A percentile compares a stretch with the other conserved stretches of the same genome.
Conservation (phyloP, 225 moss, liverwort and hornwort genomes). For the Sphagnum contortum region DNA sequence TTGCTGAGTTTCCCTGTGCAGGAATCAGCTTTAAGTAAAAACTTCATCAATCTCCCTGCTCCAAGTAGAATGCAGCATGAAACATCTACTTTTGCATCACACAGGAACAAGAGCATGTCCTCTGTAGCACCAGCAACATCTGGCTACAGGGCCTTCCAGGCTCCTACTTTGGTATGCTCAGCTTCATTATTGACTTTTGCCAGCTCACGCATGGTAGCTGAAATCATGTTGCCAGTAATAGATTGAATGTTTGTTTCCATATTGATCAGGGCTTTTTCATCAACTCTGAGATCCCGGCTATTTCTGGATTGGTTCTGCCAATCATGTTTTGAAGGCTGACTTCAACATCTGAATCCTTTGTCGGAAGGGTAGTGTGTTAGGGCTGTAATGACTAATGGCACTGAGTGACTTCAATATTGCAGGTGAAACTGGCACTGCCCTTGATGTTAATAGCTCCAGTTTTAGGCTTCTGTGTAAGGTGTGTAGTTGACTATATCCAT, state of each 20-base stretch:
- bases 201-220: neutral
- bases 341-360: too few species aligned
- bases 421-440: slow-evolving; percentile 73
- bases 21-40: slow-evolving; percentile 6
- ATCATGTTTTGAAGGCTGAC: too few species aligned
- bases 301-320: too few species aligned
- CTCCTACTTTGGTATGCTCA: slow-evolving; percentile 33
- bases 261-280: too few species aligned
- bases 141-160: slow-evolving; percentile 18
- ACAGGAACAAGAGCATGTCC: slow-evolving; percentile 16
- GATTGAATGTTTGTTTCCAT: too few species aligned
- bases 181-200: neutral
- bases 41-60: slow-evolving; percentile 7
- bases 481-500: slow-evolving; percentile 69
- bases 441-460: slow-evolving; percentile 78
- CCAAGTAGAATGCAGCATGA: slow-evolving; percentile 10
- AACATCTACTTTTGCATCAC: slow-evolving; percentile 14
- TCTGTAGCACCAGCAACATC: slow-evolving; percentile 12
- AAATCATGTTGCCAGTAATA: too few species aligned
- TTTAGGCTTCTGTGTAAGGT: slow-evolving; percentile 85
- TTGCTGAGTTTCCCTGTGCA: slow-evolving; percentile 3
- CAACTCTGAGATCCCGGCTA: too few species aligned
- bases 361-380: too few species aligned
- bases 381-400: neutral
- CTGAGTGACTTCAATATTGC: slow-evolving; percentile 6